Percentiles rank a stretch among this genome's conserved stretches.
phyloP scores from a whole-genome alignment of 2,329 filamentous ascomycete species.

The Aspergillus intermedius region DNA sequence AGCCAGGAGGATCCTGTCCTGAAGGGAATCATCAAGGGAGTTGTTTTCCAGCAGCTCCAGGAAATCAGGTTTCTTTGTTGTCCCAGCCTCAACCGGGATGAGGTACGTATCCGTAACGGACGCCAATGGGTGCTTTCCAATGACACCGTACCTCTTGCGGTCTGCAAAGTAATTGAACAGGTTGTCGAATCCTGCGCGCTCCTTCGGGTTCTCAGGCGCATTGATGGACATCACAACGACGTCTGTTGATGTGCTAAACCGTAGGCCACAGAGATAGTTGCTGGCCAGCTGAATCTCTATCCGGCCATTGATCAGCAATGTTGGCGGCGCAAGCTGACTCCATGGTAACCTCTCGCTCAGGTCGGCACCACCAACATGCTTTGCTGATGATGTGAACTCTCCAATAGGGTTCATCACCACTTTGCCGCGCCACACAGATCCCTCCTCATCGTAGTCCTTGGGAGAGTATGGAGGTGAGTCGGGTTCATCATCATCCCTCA shows the following conservation, averaged over 20 bases:
- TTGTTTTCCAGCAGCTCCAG: slow-evolving; percentile 83
- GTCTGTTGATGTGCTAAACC: slow-evolving; percentile 75
- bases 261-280: slow-evolving; percentile 81
- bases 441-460: slow-evolving; percentile 63
- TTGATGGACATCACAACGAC: slow-evolving; percentile 72
- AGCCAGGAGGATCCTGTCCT: slow-evolving; percentile 71
- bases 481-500: slow-evolving; percentile 74
- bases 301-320: slow-evolving; percentile 57
- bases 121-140: slow-evolving; percentile 66
- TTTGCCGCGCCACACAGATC: slow-evolving; percentile 71
- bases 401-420: slow-evolving; percentile 71
- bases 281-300: slow-evolving; percentile 78
- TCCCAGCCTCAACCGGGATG: slow-evolving; percentile 71
- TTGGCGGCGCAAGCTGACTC: slow-evolving; percentile 66
- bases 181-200: slow-evolving; percentile 59
- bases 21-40: slow-evolving; percentile 62
- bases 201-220: slow-evolving; percentile 52
- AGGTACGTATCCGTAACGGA: slow-evolving; percentile 88
- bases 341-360: slow-evolving; percentile 62
- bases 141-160: slow-evolving; percentile 79
- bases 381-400: slow-evolving; percentile 68
- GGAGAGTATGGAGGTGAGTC: slow-evolving; percentile 80
- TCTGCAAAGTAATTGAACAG: slow-evolving; percentile 83
- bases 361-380: slow-evolving; percentile 78
- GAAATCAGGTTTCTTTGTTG: slow-evolving; percentile 67